These are phyloP conservation scores for Starmerella asiatica DNA, from an alignment of 805 yeast genomes.

Conservation along the genomic window DNA sequence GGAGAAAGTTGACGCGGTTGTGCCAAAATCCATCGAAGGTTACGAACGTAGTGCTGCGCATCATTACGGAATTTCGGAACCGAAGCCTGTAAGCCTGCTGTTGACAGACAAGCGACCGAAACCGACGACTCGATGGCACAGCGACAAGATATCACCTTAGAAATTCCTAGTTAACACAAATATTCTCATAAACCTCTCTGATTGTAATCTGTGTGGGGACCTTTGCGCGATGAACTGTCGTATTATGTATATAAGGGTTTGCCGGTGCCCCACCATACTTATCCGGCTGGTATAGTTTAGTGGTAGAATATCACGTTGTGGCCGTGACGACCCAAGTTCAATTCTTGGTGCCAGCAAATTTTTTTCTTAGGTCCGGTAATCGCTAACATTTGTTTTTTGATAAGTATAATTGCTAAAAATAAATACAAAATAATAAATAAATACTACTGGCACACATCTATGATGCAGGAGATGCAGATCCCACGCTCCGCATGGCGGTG, in stretches of 20 bases:
- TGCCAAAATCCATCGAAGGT: neutral
- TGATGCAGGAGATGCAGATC: neutral
- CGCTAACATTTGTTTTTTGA: neutral
- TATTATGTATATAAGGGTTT: neutral
- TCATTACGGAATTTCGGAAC: neutral
- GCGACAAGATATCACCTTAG: too few relatives aligned
- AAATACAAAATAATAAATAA: constrained; percentile 3
- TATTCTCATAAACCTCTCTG: too few relatives aligned
- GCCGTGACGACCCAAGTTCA: constrained; percentile 23
- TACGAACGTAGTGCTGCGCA: neutral
- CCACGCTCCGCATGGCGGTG: too few relatives aligned
- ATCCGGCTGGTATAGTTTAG: constrained; percentile 20
- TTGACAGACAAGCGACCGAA: neutral
- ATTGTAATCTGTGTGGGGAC: too few relatives aligned
- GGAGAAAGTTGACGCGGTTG: neutral
- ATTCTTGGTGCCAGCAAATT: constrained; percentile 21
- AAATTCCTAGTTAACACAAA: too few relatives aligned
- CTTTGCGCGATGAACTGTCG: too few relatives aligned
- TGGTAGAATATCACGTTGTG: constrained; percentile 22
- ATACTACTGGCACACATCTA: neutral
- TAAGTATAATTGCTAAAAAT: neutral
- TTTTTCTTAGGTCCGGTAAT: too few relatives aligned
- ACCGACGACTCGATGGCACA: neutral
- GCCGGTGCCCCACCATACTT: too few relatives aligned
- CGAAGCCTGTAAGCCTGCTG: neutral